These are phyloP conservation scores for Chaetothyriales sp. DNA, from an alignment of 2,329 filamentous ascomycete species.

Conservation along the genomic window DNA sequence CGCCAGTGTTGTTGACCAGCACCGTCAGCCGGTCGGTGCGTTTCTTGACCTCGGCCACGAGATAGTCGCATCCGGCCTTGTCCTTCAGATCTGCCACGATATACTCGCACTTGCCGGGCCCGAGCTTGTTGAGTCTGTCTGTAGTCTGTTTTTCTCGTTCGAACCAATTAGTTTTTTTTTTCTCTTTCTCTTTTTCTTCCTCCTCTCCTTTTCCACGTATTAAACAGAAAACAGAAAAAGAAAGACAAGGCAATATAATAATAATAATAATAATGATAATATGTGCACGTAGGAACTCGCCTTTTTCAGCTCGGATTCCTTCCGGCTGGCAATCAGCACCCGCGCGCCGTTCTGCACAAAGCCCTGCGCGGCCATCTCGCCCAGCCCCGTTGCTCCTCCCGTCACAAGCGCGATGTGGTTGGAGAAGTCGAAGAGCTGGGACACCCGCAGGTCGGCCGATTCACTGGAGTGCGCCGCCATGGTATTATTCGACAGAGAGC, in stretches of 20 bases:
- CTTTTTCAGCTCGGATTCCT: slow-evolving; percentile 34
- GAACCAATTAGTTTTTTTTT: neutral
- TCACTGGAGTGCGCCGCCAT: slow-evolving; percentile 1
- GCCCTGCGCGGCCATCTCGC: slow-evolving; percentile 40
- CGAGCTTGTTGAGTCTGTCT: slow-evolving; percentile 35
- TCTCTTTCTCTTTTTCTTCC: neutral
- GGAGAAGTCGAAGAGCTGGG: slow-evolving; percentile 19
- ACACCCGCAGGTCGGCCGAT: slow-evolving; percentile 15
- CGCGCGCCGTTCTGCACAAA: slow-evolving; percentile 38
- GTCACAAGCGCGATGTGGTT: slow-evolving; percentile 21
- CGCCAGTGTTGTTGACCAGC: slow-evolving; percentile 39
- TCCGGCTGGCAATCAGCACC: slow-evolving; percentile 40
- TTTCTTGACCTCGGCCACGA: slow-evolving; percentile 35
- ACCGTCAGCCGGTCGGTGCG: slow-evolving; percentile 30
- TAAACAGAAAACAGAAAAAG: too few relatives aligned
- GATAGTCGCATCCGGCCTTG: slow-evolving; percentile 34
- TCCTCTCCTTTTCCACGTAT: too few relatives aligned
- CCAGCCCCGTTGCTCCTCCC: slow-evolving; percentile 20
- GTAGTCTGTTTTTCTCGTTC: slow-evolving; percentile 20
- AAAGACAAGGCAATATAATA: neutral
- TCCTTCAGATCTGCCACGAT: slow-evolving; percentile 39
- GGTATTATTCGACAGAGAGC: too few relatives aligned
- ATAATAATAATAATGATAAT: too few relatives aligned
- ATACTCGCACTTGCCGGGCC: slow-evolving; percentile 36
- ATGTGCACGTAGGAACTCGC: too few relatives aligned